Conservation (phyloP, 495 filamentous ascomycete species). For the Lepidopterella palustris region DNA sequence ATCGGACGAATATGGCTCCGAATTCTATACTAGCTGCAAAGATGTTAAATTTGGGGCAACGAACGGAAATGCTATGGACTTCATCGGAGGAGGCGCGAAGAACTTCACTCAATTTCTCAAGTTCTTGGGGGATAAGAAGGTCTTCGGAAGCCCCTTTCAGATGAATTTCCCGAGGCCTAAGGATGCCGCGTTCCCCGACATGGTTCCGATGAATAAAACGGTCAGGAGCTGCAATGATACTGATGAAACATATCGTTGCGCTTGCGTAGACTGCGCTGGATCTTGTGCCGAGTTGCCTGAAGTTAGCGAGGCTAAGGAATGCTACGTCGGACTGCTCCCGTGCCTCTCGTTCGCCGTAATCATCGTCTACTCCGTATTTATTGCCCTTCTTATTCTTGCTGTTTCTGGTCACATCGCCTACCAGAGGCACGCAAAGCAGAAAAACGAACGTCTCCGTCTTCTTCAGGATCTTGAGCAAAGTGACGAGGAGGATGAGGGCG, state of each 20-base stretch:
- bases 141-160: constrained; percentile 89
- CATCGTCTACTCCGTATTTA: constrained; percentile 69
- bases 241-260: constrained; percentile 77
- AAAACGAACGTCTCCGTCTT: constrained; percentile 74
- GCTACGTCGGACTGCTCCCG: constrained; percentile 77
- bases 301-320: constrained; percentile 58
- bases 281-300: constrained; percentile 76
- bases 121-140: constrained; percentile 87
- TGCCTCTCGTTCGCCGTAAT: constrained; percentile 91
- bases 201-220: constrained; percentile 57
- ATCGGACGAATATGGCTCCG: constrained; percentile 74
- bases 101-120: constrained; percentile 77
- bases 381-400: constrained; percentile 57
- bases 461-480: constrained; percentile 75
- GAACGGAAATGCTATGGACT: constrained; percentile 83
- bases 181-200: constrained; percentile 49
- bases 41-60: constrained; percentile 96
- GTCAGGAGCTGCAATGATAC: constrained; percentile 83
- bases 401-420: constrained; percentile 69
- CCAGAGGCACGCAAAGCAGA: constrained; percentile 60
- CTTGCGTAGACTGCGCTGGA: constrained; percentile 84
- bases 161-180: constrained; percentile 76
- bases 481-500: constrained; percentile 86
- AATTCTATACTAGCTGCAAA: constrained; percentile 96
- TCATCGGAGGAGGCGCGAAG: constrained; percentile 93